Conservation (phyloP, 495 filamentous ascomycete species). For the Talaromyces nanjingensis region DNA sequence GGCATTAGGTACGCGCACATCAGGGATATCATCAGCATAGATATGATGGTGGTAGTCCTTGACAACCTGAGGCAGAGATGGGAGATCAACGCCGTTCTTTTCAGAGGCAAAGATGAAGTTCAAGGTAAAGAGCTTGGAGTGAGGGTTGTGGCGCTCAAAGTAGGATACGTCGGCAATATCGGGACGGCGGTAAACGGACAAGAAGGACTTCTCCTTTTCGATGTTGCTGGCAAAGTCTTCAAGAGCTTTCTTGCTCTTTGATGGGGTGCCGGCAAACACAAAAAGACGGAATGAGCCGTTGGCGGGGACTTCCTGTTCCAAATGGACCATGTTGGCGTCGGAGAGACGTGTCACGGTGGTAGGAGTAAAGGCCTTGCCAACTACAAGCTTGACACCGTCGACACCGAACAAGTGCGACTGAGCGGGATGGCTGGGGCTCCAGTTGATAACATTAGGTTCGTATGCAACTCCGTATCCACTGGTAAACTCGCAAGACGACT, state of each 20-base stretch:
- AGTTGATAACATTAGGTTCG: conserved; percentile 59
- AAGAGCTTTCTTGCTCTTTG: conserved; percentile 52
- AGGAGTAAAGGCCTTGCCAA: conserved; percentile 67
- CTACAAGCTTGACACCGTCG: conserved; percentile 49
- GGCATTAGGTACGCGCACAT: conserved; percentile 59
- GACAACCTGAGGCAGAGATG: conserved; percentile 57
- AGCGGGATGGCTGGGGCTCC: conserved; percentile 64
- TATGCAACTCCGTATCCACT: conserved; percentile 60
- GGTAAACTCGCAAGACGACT: conserved; percentile 58
- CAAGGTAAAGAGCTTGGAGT: conserved; percentile 72
- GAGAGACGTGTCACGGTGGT: conserved; percentile 74
- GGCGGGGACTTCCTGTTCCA: conserved; percentile 81
- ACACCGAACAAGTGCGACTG: conserved; percentile 61
- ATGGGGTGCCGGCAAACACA: conserved; percentile 68
- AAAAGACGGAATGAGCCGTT: conserved; percentile 86
- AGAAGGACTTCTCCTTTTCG: conserved; percentile 60
- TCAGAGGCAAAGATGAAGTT: conserved; percentile 62
- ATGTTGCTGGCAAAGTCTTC: conserved; percentile 60
- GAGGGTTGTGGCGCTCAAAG: conserved; percentile 77
- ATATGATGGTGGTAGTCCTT: conserved; percentile 74
- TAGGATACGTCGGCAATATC: conserved; percentile 61
- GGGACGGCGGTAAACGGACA: conserved; percentile 50
- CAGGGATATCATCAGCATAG: conserved; percentile 80
- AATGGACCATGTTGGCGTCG: conserved; percentile 77
- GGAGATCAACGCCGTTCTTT: conserved; percentile 58